Percentiles rank a stretch among this genome's conserved stretches.
Evolutionary conservation across 2,329 filamentous ascomycete genomes (phyloP).

Genomic region (Hypoxylon sp.): DNA sequence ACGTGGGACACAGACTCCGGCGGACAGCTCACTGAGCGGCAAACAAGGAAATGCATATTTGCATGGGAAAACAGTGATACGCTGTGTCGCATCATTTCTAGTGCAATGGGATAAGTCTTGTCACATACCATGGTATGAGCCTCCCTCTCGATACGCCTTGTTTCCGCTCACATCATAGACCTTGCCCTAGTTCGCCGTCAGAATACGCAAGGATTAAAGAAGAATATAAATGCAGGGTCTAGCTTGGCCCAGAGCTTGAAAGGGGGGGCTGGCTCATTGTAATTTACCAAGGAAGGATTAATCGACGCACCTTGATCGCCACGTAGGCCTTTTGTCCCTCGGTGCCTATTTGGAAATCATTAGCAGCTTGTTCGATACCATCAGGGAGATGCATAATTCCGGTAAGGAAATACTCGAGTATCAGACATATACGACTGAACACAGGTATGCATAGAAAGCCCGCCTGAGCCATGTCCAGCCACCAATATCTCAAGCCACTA

Average conservation of each 20-base stretch:
- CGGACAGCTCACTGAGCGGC: slow-evolving; percentile 4
- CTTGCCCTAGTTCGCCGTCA: slow-evolving; percentile 74
- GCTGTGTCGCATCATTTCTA: slow-evolving; percentile 6
- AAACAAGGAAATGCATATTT: slow-evolving; percentile 26
- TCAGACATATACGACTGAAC: not conserved
- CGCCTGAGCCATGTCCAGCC: not conserved
- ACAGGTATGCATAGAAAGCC: not conserved
- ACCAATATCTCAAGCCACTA: not conserved
- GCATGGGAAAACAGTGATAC: slow-evolving; percentile 7
- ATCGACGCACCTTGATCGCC: slow-evolving; percentile 74
- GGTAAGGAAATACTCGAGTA: not conserved
- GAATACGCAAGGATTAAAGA: slow-evolving; percentile 60
- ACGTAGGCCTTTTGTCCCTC: slow-evolving; percentile 77
- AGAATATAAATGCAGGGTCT: not conserved
- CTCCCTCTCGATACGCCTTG: slow-evolving; percentile 84
- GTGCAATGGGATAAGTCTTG: slow-evolving; percentile 11
- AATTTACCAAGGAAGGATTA: not conserved
- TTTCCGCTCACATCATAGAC: slow-evolving; percentile 96
- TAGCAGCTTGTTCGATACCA: slow-evolving; percentile 35
- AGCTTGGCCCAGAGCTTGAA: slow-evolving; percentile 55
- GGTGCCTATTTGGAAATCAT: slow-evolving; percentile 64
- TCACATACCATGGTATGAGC: slow-evolving; percentile 84
- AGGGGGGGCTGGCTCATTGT: slow-evolving; percentile 6
- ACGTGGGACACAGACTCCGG: slow-evolving; percentile 23
- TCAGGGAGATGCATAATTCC: not conserved